phyloP scores from a whole-genome alignment of 495 filamentous ascomycete genomes.

The Xylaria castorea region DNA sequence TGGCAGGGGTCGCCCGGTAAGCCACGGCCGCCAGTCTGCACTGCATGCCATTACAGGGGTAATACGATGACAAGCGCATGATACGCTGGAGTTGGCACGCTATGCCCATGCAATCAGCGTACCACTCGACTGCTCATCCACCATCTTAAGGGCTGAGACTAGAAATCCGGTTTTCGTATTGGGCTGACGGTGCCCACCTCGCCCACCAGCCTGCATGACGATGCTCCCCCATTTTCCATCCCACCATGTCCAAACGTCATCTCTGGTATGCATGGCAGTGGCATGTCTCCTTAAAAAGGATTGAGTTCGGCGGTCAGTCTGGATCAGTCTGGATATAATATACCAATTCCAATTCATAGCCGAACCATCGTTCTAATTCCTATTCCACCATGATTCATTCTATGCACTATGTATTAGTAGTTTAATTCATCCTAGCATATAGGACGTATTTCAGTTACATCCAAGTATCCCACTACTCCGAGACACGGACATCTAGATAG shows the following conservation, averaged over 20 bases:
- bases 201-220: constrained; percentile 23
- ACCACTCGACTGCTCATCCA: constrained; percentile 13
- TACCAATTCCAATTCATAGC: not conserved
- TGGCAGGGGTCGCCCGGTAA: constrained; percentile 13
- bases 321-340: constrained; percentile 20
- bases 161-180: constrained; percentile 28
- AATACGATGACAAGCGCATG: constrained; percentile 32
- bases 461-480: not conserved
- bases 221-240: constrained; percentile 16
- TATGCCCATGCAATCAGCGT: constrained; percentile 8
- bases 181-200: constrained; percentile 21
- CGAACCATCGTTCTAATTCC: not conserved
- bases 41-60: constrained; percentile 19
- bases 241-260: constrained; percentile 24
- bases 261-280: not conserved
- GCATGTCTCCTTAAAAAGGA: constrained; percentile 10
- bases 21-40: constrained; percentile 16
- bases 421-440: not conserved
- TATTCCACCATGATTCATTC: not conserved
- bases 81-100: constrained; percentile 13
- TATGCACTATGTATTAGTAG: not conserved
- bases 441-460: not conserved
- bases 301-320: constrained; percentile 13
- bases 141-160: constrained; percentile 4
- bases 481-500: not conserved